Conservation (phyloP, 352 stramenopile genomes). For the Globisporangium viniferum region DNA sequence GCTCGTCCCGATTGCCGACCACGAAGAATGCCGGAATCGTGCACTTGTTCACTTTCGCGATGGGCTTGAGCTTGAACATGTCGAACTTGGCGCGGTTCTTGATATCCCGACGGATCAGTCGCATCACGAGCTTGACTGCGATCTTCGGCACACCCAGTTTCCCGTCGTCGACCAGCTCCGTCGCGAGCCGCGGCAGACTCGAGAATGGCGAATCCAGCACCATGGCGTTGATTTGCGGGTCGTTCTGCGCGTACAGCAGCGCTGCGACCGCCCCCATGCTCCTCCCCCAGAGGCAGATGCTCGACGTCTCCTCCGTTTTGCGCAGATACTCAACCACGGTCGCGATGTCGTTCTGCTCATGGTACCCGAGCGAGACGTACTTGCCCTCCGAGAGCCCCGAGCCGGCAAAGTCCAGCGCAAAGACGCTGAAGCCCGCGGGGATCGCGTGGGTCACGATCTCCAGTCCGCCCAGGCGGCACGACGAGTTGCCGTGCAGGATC, state of each 20-base stretch:
- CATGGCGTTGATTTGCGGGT: slow-evolving; percentile 68
- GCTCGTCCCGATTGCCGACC: slow-evolving; percentile 69
- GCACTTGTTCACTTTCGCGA: slow-evolving; percentile 68
- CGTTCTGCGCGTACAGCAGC: slow-evolving; percentile 58
- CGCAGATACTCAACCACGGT: slow-evolving; percentile 67
- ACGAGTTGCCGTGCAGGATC: slow-evolving; percentile 83
- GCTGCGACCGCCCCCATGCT: slow-evolving; percentile 80
- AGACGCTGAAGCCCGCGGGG: slow-evolving; percentile 77
- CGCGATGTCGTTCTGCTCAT: slow-evolving; percentile 73
- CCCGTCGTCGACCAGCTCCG: slow-evolving; percentile 77
- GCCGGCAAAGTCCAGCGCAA: slow-evolving; percentile 76
- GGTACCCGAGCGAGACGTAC: slow-evolving; percentile 80
- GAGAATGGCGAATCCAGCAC: slow-evolving; percentile 84
- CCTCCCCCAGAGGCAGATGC: slow-evolving; percentile 69
- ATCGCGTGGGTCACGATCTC: slow-evolving; percentile 80
- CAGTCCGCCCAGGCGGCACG: slow-evolving; percentile 61
- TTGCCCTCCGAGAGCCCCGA: slow-evolving; percentile 77
- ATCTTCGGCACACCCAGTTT: slow-evolving; percentile 82
- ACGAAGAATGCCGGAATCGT: slow-evolving; percentile 77
- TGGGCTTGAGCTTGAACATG: slow-evolving; percentile 86
- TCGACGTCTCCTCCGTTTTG: slow-evolving; percentile 46
- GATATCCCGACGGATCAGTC: slow-evolving; percentile 74
- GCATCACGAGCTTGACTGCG: slow-evolving; percentile 79
- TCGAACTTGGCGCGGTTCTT: slow-evolving; percentile 83
- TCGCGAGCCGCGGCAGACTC: slow-evolving; percentile 62